Evolutionary conservation across 2,329 filamentous ascomycete species (phyloP), one percentile per base, ranked within the genome.

Genomic region (Fusarium sp.): DNA sequence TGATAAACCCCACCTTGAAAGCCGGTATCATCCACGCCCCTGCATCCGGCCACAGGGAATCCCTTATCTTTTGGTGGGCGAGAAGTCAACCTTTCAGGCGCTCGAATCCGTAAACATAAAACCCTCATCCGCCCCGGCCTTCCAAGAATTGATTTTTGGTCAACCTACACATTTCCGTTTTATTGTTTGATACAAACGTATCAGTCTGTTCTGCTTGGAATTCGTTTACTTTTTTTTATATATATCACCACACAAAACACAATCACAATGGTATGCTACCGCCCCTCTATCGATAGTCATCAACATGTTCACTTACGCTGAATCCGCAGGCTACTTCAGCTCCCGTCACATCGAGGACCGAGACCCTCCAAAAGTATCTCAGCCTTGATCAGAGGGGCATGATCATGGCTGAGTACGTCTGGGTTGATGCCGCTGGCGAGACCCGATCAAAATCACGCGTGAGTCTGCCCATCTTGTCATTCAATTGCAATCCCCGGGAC

Each of bases 371-470:
- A 79, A 97, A 97, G 81, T 98, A 94, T 86, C 88, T 95, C 81
- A 84, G 84, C 75, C 91, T 98, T 74, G 90, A 93, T 78, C 94
- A 98, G 84, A 91, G 90, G 79, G 93, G 93, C 78, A 83, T 82
- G 72, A 84, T 96, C 76, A 95, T 97, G 80, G 94, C 93, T 75
- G 94, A 97, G 83, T 97, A 97, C 82, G 88, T 97, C 84, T 97
- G 94, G 94, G 90, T 97, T 77, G 93, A 97, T 76, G 84, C 91
- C 68, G 80, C 82, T 68, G 93, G 93, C 77, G 89, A 90, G 74
- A 86, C 91, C 72, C 93, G 95, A 74, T 97, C 93, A 77, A 99
- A 98, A 85, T 94, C 91, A 76, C 96, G 93, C 86, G 94, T 97
- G 85, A 85, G 92, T 84, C 67, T 67, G 48, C 40, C 45, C 31